phyloP scores from a whole-genome alignment of 2,329 filamentous ascomycete genomes.

The Coleophoma crateriformis region DNA sequence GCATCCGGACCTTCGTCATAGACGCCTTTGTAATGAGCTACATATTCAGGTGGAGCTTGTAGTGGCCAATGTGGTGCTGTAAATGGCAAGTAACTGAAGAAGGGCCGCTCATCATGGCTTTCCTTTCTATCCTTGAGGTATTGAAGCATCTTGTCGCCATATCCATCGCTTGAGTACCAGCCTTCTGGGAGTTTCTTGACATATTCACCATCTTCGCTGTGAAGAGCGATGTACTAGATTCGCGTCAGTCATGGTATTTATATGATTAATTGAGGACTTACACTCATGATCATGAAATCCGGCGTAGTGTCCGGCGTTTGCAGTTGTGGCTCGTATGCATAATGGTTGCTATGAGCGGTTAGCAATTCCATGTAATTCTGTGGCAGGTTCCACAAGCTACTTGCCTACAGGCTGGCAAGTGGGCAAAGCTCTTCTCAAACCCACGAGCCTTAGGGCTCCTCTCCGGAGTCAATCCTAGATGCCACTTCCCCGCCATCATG shows the following conservation, averaged over 20 bases:
- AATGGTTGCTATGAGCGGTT: conserved; percentile 30
- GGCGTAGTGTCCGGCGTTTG: conserved; percentile 24
- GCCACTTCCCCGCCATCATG: conserved; percentile 48
- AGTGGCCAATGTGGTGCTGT: conserved; percentile 48
- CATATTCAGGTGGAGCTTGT: conserved; percentile 32
- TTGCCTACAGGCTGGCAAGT: conserved; percentile 40
- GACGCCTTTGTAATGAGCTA: conserved; percentile 37
- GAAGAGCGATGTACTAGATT: conserved; percentile 19
- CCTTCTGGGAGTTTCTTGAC: conserved; percentile 22
- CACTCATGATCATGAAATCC: conserved; percentile 31
- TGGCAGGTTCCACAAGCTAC: not conserved
- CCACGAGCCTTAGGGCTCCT: conserved; percentile 41
- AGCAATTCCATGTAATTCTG: not conserved
- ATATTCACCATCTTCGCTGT: conserved; percentile 11
- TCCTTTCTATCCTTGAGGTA: conserved; percentile 3
- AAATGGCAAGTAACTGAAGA: conserved; percentile 46
- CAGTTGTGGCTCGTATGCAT: conserved; percentile 26
- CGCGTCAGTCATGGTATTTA: too few relatives aligned
- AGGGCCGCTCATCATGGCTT: conserved; percentile 26
- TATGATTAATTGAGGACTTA: conserved; percentile 6
- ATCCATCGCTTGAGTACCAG: conserved; percentile 6
- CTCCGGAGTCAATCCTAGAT: conserved; percentile 45
- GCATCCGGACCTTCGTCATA: conserved; percentile 56
- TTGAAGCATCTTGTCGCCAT: conserved; percentile 2
- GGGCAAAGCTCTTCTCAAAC: conserved; percentile 47